Conservation (phyloP, 2,329 filamentous ascomycete genomes). For the Grosmannia clavigera region DNA sequence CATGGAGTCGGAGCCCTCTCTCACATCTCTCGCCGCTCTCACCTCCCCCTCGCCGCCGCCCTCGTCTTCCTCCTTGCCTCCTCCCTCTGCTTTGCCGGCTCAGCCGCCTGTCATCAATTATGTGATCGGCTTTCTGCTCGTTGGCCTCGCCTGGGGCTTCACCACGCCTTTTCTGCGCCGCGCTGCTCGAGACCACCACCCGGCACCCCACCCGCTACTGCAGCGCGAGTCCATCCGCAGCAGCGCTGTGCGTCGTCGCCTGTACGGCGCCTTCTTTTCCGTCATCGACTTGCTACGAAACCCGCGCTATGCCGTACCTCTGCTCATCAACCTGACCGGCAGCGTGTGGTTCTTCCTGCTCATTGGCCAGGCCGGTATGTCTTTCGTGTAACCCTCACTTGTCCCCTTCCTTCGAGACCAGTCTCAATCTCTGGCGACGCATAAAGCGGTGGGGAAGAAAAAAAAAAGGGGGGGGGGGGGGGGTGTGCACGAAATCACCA, state of each 20-base stretch:
- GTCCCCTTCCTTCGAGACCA: background rate
- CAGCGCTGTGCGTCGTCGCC: slow-evolving; percentile 49
- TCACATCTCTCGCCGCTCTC: background rate
- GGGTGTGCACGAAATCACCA: too few species aligned
- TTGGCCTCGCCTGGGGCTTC: slow-evolving; percentile 85
- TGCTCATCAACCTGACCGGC: slow-evolving; percentile 80
- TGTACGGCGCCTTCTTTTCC: slow-evolving; percentile 57
- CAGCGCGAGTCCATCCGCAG: slow-evolving; percentile 34
- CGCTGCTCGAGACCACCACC: slow-evolving; percentile 65
- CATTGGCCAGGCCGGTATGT: slow-evolving; percentile 80
- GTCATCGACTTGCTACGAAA: slow-evolving; percentile 68
- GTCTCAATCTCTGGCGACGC: too few species aligned
- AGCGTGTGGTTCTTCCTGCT: slow-evolving; percentile 95
- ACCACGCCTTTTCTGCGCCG: slow-evolving; percentile 86
- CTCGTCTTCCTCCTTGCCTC: background rate
- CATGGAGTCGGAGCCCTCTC: background rate
- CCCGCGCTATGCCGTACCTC: slow-evolving; percentile 71
- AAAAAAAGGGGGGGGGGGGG: too few species aligned
- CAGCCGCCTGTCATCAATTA: slow-evolving; percentile 53
- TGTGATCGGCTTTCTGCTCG: slow-evolving; percentile 76
- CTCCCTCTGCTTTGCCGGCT: background rate
- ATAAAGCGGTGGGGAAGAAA: too few species aligned
- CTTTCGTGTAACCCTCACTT: background rate
- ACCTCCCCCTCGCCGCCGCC: background rate
- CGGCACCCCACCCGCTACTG: slow-evolving; percentile 44